These are phyloP conservation scores for Alternaria alternata DNA, from an alignment of 2,329 filamentous ascomycete species.

Conservation along the genomic window DNA sequence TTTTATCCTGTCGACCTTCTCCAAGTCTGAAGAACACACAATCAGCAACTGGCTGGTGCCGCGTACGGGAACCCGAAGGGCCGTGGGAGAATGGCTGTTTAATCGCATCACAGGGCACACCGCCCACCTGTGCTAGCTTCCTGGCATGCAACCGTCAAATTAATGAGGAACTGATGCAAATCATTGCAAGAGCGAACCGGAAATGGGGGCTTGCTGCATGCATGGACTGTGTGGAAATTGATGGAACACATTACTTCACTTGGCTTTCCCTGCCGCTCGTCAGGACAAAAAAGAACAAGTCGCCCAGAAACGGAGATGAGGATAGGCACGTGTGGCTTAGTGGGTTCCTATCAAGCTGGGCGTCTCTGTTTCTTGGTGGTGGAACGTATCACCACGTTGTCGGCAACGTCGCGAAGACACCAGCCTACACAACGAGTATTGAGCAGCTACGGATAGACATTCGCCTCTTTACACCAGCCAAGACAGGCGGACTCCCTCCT, in stretches of 20 bases:
- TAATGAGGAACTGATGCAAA: constrained; percentile 39
- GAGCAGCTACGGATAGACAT: constrained; percentile 43
- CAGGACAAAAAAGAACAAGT: constrained; percentile 17
- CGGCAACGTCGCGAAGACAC: not conserved
- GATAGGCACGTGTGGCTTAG: constrained; percentile 5
- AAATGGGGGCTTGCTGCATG: constrained; percentile 27
- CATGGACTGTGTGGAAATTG: constrained; percentile 44
- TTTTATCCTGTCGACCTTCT: constrained; percentile 32
- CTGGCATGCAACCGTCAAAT: constrained; percentile 41
- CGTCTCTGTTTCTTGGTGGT: constrained; percentile 20
- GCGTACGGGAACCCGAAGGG: constrained; percentile 25
- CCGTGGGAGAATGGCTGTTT: constrained; percentile 35
- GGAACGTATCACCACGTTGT: constrained; percentile 6
- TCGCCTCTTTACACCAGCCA: constrained; percentile 32
- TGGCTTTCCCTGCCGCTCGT: constrained; percentile 44
- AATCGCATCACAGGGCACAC: constrained; percentile 30
- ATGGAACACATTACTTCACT: constrained; percentile 43
- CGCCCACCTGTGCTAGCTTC: constrained; percentile 42
- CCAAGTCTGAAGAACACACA: constrained; percentile 30
- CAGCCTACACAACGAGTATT: constrained; percentile 26
- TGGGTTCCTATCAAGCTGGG: constrained; percentile 26
- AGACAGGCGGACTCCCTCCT: constrained; percentile 21
- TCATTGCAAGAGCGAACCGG: constrained; percentile 27
- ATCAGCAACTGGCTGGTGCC: constrained; percentile 25
- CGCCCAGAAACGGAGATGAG: not conserved